These are phyloP conservation scores for Metschnikowia vanudenii DNA, from an alignment of 805 yeast genomes.

Conservation along the genomic window DNA sequence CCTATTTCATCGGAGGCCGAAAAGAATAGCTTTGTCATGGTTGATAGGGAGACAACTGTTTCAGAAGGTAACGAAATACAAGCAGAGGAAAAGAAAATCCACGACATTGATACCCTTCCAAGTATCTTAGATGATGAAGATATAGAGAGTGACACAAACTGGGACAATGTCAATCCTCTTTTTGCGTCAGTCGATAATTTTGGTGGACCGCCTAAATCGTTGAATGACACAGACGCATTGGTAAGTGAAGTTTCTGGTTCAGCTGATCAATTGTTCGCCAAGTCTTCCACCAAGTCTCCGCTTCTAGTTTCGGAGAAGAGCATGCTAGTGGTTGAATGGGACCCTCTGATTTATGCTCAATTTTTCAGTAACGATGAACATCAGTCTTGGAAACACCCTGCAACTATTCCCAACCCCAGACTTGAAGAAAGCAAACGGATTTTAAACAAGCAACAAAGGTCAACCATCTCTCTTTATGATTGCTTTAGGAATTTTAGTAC, in stretches of 20 bases:
- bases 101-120: slow-evolving; percentile 1
- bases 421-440: slow-evolving; percentile 46
- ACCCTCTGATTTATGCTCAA: slow-evolving; percentile 42
- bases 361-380: slow-evolving; percentile 50
- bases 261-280: not conserved
- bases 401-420: slow-evolving; percentile 48
- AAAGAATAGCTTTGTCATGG: slow-evolving; percentile 11
- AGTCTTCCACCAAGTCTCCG: slow-evolving; percentile 1
- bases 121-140: slow-evolving; percentile 26
- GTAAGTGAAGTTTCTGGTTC: slow-evolving; percentile 1
- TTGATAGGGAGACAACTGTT: not conserved
- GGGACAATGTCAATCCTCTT: slow-evolving; percentile 18
- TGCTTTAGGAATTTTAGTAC: slow-evolving; percentile 73
- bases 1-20: slow-evolving; percentile 6
- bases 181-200: slow-evolving; percentile 14
- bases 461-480: slow-evolving; percentile 55
- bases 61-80: slow-evolving; percentile 15
- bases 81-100: not conserved
- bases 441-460: slow-evolving; percentile 41
- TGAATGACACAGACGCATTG: slow-evolving; percentile 2
- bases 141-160: slow-evolving; percentile 25
- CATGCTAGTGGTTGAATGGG: slow-evolving; percentile 68
- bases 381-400: slow-evolving; percentile 54
- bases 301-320: slow-evolving; percentile 22
- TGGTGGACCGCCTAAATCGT: slow-evolving; percentile 3